These are phyloP conservation scores for Xylariaceae sp. DNA, from an alignment of 2,329 filamentous ascomycete genomes.

Conservation along the genomic window DNA sequence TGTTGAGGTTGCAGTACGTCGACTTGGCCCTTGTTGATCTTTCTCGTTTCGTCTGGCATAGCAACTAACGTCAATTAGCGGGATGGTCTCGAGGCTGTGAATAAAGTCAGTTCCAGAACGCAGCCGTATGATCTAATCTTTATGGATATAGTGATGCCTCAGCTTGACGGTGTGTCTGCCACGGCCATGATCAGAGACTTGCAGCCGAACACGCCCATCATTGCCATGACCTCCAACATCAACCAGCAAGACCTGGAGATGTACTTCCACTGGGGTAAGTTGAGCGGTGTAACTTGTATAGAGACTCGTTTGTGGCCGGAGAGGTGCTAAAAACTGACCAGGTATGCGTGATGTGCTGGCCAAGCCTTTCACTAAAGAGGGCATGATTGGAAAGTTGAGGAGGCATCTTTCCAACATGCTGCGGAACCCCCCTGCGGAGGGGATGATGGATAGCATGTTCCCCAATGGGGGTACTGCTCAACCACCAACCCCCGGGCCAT, in stretches of 20 bases:
- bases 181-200: slow-evolving; percentile 90
- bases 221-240: slow-evolving; percentile 99
- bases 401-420: slow-evolving; percentile 83
- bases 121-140: slow-evolving; percentile 63
- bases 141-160: slow-evolving; percentile 97
- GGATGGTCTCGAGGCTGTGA: slow-evolving; percentile 86
- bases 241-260: slow-evolving; percentile 92
- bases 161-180: slow-evolving; percentile 89
- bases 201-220: slow-evolving; percentile 75
- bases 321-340: slow-evolving; percentile 34
- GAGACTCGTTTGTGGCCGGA: not conserved
- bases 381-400: slow-evolving; percentile 77
- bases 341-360: slow-evolving; percentile 97
- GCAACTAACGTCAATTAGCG: slow-evolving; percentile 46
- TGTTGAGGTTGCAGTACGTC: slow-evolving; percentile 59
- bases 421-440: slow-evolving; percentile 53
- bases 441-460: slow-evolving; percentile 31
- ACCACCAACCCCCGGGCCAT: slow-evolving; percentile 32
- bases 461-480: slow-evolving; percentile 28
- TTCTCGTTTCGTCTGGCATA: slow-evolving; percentile 1
- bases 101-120: slow-evolving; percentile 60
- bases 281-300: not conserved
- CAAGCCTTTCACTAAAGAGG: slow-evolving; percentile 90
- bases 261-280: slow-evolving; percentile 91
- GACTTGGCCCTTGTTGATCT: slow-evolving; percentile 27